Evolutionary conservation across 441 rosid species (phyloP).

Genomic region (Pelargonium myrrhifolium): DNA sequence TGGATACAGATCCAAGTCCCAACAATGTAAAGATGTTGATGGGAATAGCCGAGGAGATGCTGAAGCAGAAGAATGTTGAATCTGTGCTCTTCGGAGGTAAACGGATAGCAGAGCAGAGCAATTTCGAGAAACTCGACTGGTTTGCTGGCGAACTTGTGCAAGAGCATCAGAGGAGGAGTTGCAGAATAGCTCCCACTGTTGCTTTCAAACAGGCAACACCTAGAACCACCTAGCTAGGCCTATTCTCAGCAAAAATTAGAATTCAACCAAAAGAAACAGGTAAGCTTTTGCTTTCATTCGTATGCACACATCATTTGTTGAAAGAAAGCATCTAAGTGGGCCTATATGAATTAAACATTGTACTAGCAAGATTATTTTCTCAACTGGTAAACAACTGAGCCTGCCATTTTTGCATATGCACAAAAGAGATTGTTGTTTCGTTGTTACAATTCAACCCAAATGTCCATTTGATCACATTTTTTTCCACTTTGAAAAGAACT

Average conservation of each 20-base stretch:
- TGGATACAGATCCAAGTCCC: conserved; percentile 59
- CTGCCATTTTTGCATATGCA: neutral
- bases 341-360: neutral
- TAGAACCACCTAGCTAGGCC: conserved; percentile 32
- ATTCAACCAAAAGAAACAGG: conserved; percentile 26
- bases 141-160: conserved; percentile 75
- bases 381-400: neutral
- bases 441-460: neutral
- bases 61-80: conserved; percentile 88
- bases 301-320: neutral
- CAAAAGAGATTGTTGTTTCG: neutral
- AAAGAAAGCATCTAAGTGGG: neutral
- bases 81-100: conserved; percentile 83
- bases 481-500: no score
- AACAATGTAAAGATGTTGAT: conserved; percentile 60
- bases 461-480: neutral
- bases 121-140: conserved; percentile 79
- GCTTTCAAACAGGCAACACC: conserved; percentile 77
- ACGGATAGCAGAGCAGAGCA: conserved; percentile 57
- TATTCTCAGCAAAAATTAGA: no score
- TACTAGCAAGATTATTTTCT: neutral
- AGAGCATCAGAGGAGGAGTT: conserved; percentile 88
- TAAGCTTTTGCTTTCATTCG: conserved; percentile 12
- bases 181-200: conserved; percentile 91
- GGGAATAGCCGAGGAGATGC: conserved; percentile 73